These are phyloP conservation scores for Catenaria anguillulae DNA, from an alignment of 371 early-diverging fungal genomes.

Conservation along the genomic window DNA sequence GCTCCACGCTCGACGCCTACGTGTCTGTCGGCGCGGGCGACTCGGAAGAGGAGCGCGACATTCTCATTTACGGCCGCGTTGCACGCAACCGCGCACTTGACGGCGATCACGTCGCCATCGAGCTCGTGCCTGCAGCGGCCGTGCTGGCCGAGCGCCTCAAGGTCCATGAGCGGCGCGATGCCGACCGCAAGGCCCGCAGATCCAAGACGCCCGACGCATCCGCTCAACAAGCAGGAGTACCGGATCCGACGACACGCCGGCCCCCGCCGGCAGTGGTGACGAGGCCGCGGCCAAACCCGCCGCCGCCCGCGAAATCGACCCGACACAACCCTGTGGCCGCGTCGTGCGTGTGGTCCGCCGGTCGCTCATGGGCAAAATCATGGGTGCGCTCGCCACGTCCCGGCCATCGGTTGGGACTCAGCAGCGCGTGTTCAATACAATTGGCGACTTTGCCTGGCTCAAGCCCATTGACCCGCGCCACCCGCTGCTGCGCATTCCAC, in stretches of 20 bases:
- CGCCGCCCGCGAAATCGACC: neutral
- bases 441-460: conserved; percentile 79
- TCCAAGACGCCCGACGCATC: conserved; percentile 23
- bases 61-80: conserved; percentile 58
- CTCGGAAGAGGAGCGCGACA: conserved; percentile 25
- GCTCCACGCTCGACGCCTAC: conserved; percentile 69
- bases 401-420: no score
- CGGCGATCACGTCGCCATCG: conserved; percentile 73
- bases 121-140: conserved; percentile 53
- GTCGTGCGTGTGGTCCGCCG: no score
- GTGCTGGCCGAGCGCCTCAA: conserved; percentile 38
- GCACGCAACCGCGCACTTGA: conserved; percentile 76
- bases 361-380: no score
- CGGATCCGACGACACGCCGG: neutral
- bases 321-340: conserved; percentile 23
- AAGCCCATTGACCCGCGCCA: conserved; percentile 64
- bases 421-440: no score
- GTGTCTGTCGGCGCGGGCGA: conserved; percentile 27
- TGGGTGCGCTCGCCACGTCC: no score
- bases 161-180: conserved; percentile 28
- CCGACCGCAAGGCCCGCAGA: conserved; percentile 34
- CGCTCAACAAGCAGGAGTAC: conserved; percentile 10
- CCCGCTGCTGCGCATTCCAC: conserved; percentile 60
- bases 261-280: neutral
- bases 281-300: no score